Conservation (phyloP, 192 early-diverging fungal species). For the Ramicandelaber brevisporus region DNA sequence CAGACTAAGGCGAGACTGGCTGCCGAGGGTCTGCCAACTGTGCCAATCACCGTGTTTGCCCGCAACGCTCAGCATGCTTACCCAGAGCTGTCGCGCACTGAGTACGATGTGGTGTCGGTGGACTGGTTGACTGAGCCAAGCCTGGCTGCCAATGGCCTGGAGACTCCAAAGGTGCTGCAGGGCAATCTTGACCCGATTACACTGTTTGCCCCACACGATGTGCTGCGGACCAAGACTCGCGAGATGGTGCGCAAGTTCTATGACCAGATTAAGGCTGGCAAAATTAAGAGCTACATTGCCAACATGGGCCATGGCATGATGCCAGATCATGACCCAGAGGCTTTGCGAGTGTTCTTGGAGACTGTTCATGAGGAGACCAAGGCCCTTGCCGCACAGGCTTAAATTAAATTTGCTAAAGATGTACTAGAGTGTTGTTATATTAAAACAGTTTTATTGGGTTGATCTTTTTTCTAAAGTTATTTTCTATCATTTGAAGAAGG, state of each 20-base stretch:
- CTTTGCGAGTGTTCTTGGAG: conserved; percentile 36
- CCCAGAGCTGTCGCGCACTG: conserved; percentile 29
- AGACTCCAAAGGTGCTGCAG: conserved; percentile 32
- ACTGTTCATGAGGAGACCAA: conserved; percentile 26
- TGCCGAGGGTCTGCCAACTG: conserved; percentile 12
- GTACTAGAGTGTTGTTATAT: no score
- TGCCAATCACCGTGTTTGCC: conserved; percentile 86
- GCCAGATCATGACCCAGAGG: conserved; percentile 53
- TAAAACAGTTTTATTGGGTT: no score
- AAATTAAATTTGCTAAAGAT: no score
- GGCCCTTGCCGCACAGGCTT: no score
- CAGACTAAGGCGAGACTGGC: conserved; percentile 35
- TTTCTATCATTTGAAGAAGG: no score
- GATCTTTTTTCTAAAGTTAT: no score
- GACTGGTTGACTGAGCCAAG: conserved; percentile 75
- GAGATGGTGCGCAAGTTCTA: conserved; percentile 70
- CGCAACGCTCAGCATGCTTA: conserved; percentile 78
- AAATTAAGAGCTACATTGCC: conserved; percentile 53
- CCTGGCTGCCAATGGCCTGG: conserved; percentile 7
- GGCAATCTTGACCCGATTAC: conserved; percentile 86
- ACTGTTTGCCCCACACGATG: conserved; percentile 48
- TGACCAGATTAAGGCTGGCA: conserved; percentile 4
- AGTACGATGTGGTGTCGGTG: conserved; percentile 69
- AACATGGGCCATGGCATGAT: conserved; percentile 96
- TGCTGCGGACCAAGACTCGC: conserved; percentile 40